Conservation (phyloP, 2,329 filamentous ascomycete species). For the Arthrobotrys entomopaga region DNA sequence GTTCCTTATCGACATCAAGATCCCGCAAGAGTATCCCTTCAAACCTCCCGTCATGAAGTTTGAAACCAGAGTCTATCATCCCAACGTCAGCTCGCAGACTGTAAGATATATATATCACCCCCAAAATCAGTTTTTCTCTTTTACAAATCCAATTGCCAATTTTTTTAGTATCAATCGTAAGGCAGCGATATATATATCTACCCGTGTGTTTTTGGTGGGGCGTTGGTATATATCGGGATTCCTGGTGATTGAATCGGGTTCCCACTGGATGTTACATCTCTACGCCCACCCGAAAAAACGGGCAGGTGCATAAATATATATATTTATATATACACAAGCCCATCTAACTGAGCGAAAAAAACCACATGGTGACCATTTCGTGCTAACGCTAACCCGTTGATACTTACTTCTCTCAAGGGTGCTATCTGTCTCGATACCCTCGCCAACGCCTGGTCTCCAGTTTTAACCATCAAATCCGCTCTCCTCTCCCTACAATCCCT, state of each 20-base stretch:
- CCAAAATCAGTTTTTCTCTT: slow-evolving; percentile 4
- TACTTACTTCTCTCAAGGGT: slow-evolving; percentile 72
- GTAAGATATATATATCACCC: slow-evolving; percentile 70
- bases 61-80: slow-evolving; percentile 94
- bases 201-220: too few species aligned
- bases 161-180: too few species aligned
- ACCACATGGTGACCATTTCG: too few species aligned
- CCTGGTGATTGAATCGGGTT: too few species aligned
- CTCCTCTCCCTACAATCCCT: slow-evolving; percentile 92
- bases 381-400: background rate
- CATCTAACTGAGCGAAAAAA: too few species aligned
- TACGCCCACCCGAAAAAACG: background rate
- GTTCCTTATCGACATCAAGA: slow-evolving; percentile 83
- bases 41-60: slow-evolving; percentile 91
- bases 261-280: too few species aligned
- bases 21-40: slow-evolving; percentile 91
- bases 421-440: slow-evolving; percentile 97
- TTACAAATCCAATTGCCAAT: too few species aligned
- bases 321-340: too few species aligned
- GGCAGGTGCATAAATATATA: too few species aligned
- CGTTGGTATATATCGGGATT: too few species aligned
- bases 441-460: slow-evolving; percentile 88
- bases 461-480: slow-evolving; percentile 94
- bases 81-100: slow-evolving; percentile 93
- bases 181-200: too few species aligned